Evolutionary conservation across 352 stramenopile species (phyloP), one percentile per base, ranked within the genome.

Genomic region (Pythium plurisporium): DNA sequence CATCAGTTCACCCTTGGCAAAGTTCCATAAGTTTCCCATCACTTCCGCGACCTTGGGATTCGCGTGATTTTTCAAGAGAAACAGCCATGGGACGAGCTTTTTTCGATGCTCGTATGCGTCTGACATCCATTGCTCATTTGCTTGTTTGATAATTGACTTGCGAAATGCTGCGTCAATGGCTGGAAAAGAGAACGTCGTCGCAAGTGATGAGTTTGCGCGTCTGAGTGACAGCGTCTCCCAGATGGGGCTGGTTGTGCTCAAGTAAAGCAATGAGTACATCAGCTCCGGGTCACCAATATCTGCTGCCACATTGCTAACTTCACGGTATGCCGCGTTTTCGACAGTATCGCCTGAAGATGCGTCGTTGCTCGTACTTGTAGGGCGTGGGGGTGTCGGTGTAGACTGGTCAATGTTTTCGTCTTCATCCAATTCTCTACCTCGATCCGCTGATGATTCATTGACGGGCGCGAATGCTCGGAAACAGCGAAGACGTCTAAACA

Each of bases 231-330:
- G 42, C 3, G 58, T 34, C 20, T 65, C 33, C 83, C 80, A 91
- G 38, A 89, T 83, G 12, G 81, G 70, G 37, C 89, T 75, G 1
- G 64, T 79, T n/a, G 81, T 89, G 54, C 83, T 91, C 46, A 94
- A 56, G 54, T 90, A 94, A 26, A 94, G 47, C 22, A 94, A 60
- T 19, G 76, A 74, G 56, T 94, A 94, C 80, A 94, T 88, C 22
- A 94, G 69, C 23, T 89, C 75, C 1, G 83, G 77, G 38, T 94
- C 79, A 8, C 83, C 83, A 23, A 94, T 72, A 43, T 90, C 83
- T 11, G 83, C 83, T 40, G 81, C 81, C 23, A 94, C 70, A 45
- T 90, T 89, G 67, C 83, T 91, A 10, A 94, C 81, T 68, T 94
- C 83, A 22, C 83, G 80, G 55, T 94, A 94, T 2, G 81, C 82